Percentiles rank a stretch among this genome's conserved stretches.
These are phyloP conservation scores for Cicer bijugum DNA, from an alignment of 306 rosid species.

Conservation along the genomic window DNA sequence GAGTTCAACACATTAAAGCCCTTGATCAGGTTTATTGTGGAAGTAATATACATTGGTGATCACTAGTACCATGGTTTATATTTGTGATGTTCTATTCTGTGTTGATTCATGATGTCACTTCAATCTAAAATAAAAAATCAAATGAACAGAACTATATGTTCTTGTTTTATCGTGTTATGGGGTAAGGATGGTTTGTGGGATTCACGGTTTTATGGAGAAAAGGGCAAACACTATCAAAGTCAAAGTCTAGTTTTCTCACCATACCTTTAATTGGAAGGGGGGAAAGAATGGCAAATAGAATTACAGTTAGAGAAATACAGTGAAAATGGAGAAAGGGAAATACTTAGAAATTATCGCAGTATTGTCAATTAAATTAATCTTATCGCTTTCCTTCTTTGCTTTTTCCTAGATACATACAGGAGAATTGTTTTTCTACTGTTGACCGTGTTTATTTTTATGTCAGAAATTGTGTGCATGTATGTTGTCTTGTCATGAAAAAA, in stretches of 20 bases:
- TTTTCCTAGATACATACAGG: not conserved
- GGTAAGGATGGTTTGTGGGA: constrained; percentile 1
- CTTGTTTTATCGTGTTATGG: not conserved
- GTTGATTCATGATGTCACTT: not conserved
- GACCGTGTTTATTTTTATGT: constrained; percentile 5
- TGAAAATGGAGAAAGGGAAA: constrained; percentile 8
- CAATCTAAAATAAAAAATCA: not conserved
- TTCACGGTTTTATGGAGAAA: constrained; percentile 15
- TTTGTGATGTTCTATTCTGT: not conserved
- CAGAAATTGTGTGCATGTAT: constrained; percentile 28
- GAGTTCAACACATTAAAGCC: constrained; percentile 6
- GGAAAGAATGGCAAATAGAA: not conserved
- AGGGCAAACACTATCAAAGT: not conserved
- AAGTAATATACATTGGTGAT: constrained; percentile 14
- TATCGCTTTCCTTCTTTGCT: constrained; percentile 1
- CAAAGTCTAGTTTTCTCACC: not conserved
- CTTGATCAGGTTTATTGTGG: not conserved
- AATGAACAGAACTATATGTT: not conserved
- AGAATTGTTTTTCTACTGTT: constrained; percentile 12
- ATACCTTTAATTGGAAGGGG: not conserved
- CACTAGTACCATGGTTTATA: not conserved
- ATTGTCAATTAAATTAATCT: constrained; percentile 2
- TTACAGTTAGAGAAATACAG: constrained; percentile 7
- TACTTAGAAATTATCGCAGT: not conserved
- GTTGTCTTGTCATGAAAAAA: constrained; percentile 24